Evolutionary conservation across 1,284 basidiomycete genomes (phyloP).

Genomic region (Coniferiporia sulphurascens): DNA sequence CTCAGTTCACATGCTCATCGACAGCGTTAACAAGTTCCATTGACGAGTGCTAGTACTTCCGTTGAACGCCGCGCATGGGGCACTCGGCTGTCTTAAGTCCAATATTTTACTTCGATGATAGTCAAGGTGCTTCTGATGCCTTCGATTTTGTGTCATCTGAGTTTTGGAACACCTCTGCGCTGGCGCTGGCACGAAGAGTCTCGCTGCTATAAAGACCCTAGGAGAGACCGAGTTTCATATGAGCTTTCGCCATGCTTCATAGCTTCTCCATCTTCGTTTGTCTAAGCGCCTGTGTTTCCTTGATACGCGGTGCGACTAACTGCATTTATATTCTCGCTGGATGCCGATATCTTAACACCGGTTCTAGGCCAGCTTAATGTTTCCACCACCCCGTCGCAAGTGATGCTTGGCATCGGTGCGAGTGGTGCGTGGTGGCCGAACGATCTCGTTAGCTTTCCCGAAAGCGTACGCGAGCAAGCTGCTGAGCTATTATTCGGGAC

Average conservation of each 20-base stretch:
- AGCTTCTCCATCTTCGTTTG: neutral
- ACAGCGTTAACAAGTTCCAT: too few species aligned
- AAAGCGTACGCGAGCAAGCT: conserved; percentile 16
- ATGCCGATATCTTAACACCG: neutral
- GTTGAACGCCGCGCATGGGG: too few species aligned
- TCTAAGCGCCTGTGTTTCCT: neutral
- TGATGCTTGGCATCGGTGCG: conserved; percentile 25
- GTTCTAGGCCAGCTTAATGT: conserved; percentile 14
- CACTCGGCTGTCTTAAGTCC: too few species aligned
- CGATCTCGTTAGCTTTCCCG: conserved; percentile 22
- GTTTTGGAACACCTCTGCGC: neutral
- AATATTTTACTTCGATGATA: too few species aligned
- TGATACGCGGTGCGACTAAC: neutral
- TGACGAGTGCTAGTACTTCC: too few species aligned
- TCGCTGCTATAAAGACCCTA: neutral
- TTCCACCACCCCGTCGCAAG: conserved; percentile 20
- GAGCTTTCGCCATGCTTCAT: neutral
- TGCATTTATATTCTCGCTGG: neutral
- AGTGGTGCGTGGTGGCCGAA: conserved; percentile 26
- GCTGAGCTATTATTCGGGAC: conserved; percentile 22
- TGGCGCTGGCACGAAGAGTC: neutral
- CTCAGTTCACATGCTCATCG: too few species aligned
- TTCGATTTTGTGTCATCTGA: neutral
- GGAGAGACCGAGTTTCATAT: neutral
- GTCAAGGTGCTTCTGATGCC: neutral